Evolutionary conservation across 2,329 filamentous ascomycete species (phyloP), one percentile per base, ranked within the genome.

Genomic region (Fusarium sp.): DNA sequence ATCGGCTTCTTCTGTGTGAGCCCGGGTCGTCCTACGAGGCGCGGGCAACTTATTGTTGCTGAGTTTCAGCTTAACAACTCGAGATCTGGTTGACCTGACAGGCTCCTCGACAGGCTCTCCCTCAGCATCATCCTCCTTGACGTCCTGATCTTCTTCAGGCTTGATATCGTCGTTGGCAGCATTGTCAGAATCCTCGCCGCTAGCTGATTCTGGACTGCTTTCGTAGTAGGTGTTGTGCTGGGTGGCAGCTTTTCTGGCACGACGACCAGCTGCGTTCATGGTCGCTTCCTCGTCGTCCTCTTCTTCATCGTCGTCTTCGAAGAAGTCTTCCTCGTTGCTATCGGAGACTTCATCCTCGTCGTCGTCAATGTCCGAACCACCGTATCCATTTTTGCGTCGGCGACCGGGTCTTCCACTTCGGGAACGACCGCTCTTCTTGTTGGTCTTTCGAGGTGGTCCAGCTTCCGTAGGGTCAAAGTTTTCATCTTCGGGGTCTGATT

Each of bases 401-500:
- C 79, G 77, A 20, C 77, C 69, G 6, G 79, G 64, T 54, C 74
- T 75, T 18, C 76, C 73, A 40, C 77, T 74, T 55, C 78, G 80
- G 7, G 81, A 78, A 30, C 81, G 77, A 25, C 82, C 81, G 7
- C 80, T 73, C 56, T 83, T 84, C 69, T 83, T 85, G 57, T 78
- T 78, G 63, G 67, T 78, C 62, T 81, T 81, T 16, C 79, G 79
- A 18, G 84, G 80, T 30, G 69, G 69, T 8, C 81, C 80, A 27
- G 79, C 82, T 70, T 85, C 83, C 23, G 77, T 75, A 18, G 88
- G 88, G 61, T 89, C 86, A 74, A 91, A 91, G 77, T 90, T 90
- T 69, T 89, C 88, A 75, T 91, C 89, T 51, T 89, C 86, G 4
- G 89, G 83, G 71, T 91, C 89, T 53, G 89, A 91, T 75, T 89